Evolutionary conservation across 2,329 filamentous ascomycete genomes (phyloP).

Genomic region (Colletotrichum incanum): DNA sequence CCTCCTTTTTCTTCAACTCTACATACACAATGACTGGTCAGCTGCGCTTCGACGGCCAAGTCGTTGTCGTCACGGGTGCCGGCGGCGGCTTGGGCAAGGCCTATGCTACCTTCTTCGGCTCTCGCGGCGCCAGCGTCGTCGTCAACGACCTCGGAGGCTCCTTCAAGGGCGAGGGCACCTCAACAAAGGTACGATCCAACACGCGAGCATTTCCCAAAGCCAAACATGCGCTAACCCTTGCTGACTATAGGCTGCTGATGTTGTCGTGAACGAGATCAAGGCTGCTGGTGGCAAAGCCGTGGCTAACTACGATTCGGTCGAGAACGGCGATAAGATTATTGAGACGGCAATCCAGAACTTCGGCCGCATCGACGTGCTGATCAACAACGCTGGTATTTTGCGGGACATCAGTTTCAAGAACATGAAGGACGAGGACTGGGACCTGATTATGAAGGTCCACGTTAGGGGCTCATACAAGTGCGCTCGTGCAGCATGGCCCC

Average conservation of each 20-base stretch:
- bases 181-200: constrained; percentile 79
- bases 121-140: constrained; percentile 92
- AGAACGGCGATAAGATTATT: constrained; percentile 95
- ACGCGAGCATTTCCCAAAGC: background rate
- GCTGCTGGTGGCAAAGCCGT: constrained; percentile 94
- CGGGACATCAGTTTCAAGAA: constrained; percentile 98
- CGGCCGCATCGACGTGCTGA: constrained; percentile 91
- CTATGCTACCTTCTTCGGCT: constrained; percentile 92
- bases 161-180: constrained; percentile 92
- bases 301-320: constrained; percentile 96
- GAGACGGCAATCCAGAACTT: constrained; percentile 86
- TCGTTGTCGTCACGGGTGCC: constrained; percentile 86
- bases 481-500: constrained; percentile 92
- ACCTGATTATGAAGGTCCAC: constrained; percentile 93
- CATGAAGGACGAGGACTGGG: constrained; percentile 98
- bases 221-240: constrained; percentile 45
- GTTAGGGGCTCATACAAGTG: constrained; percentile 96
- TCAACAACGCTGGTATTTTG: constrained; percentile 98
- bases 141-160: constrained; percentile 97
- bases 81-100: constrained; percentile 85
- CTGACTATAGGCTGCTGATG: constrained; percentile 79
- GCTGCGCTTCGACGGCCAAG: constrained; percentile 87
- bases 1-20: background rate
- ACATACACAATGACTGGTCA: constrained; percentile 72
- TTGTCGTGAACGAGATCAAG: constrained; percentile 87